Percentiles rank a stretch among this genome's conserved stretches.
phyloP scores from a whole-genome alignment of 148 eudicot species.

The Cornus controversa region DNA sequence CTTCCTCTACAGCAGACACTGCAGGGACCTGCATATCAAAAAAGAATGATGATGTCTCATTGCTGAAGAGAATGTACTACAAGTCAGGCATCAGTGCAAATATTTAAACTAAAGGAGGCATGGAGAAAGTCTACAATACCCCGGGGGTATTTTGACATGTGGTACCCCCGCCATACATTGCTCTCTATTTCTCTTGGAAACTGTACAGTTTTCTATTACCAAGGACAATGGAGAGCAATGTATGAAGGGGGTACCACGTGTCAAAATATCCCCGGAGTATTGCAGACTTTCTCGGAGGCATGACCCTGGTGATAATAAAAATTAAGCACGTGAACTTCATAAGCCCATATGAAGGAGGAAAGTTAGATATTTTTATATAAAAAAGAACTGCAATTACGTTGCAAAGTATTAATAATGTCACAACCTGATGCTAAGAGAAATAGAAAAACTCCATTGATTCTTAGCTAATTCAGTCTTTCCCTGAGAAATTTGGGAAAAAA shows the following conservation, averaged over 20 bases:
- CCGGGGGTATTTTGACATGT: too few relatives aligned
- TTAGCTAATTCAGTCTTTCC: neutral
- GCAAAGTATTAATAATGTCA: neutral
- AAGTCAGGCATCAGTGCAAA: neutral
- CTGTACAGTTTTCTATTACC: too few relatives aligned
- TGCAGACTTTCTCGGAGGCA: too few relatives aligned
- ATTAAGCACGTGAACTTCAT: neutral
- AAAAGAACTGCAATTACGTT: neutral
- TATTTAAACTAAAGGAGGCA: neutral
- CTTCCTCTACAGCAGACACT: constrained; percentile 39
- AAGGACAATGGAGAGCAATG: too few relatives aligned
- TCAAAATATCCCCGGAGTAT: too few relatives aligned
- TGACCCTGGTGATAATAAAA: neutral
- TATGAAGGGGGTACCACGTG: too few relatives aligned
- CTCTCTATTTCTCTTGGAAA: too few relatives aligned
- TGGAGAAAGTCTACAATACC: too few relatives aligned
- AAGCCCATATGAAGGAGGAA: neutral
- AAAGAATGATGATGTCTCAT: neutral
- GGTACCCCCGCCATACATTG: too few relatives aligned
- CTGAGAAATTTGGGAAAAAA: neutral
- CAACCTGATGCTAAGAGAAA: neutral
- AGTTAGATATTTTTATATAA: neutral
- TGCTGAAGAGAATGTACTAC: neutral
- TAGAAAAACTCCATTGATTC: neutral
- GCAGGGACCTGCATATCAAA: constrained; percentile 19